These are phyloP conservation scores for Yarrowia hollandica DNA, from an alignment of 805 yeast genomes.

Conservation along the genomic window DNA sequence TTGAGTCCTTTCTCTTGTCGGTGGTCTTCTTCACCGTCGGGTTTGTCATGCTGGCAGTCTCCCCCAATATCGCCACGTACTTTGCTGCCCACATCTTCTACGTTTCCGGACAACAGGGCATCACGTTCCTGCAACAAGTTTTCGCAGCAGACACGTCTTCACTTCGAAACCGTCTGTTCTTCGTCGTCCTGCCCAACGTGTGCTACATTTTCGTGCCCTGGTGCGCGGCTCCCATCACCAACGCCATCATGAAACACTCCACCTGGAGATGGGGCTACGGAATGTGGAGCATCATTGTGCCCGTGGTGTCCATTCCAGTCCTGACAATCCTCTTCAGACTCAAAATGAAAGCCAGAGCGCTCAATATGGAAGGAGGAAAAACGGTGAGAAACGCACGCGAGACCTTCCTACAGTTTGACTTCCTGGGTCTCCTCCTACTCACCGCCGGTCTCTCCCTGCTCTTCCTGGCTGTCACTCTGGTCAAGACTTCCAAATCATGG, in stretches of 20 bases:
- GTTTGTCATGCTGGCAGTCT: constrained; percentile 43
- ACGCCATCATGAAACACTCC: constrained; percentile 37
- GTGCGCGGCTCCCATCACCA: constrained; percentile 43
- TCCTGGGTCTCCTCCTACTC: constrained; percentile 61
- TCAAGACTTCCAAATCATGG: constrained; percentile 61
- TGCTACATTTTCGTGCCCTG: constrained; percentile 46
- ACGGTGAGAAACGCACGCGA: not conserved
- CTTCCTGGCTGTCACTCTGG: constrained; percentile 71
- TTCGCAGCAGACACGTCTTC: constrained; percentile 44
- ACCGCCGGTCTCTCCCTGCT: constrained; percentile 61
- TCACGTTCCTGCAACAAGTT: constrained; percentile 42
- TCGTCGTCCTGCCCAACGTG: constrained; percentile 42
- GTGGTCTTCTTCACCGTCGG: constrained; percentile 43
- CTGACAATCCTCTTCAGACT: not conserved
- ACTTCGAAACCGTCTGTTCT: constrained; percentile 45
- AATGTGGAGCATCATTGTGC: constrained; percentile 50
- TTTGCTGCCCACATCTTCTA: constrained; percentile 13
- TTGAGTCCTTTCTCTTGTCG: constrained; percentile 43
- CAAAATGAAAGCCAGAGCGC: not conserved
- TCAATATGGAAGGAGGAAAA: not conserved
- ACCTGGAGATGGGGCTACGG: constrained; percentile 59
- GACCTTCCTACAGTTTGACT: constrained; percentile 62
- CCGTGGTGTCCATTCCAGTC: constrained; percentile 36
- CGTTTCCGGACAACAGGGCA: constrained; percentile 45
- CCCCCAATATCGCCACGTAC: constrained; percentile 40